phyloP scores from a whole-genome alignment of 345 rosid genomes.

The Turritis glabra region DNA sequence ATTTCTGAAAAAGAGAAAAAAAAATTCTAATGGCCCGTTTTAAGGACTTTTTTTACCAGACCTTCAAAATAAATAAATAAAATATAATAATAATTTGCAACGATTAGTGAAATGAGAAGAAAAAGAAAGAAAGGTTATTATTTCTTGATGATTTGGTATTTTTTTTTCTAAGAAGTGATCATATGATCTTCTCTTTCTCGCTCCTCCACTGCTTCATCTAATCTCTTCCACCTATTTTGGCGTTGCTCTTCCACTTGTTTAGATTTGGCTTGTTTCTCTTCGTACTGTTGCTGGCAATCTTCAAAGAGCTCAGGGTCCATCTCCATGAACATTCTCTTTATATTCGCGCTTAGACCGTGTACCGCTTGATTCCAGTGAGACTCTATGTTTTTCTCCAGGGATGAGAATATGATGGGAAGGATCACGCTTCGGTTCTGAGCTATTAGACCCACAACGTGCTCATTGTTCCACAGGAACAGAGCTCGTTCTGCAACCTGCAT shows the following conservation, averaged over 20 bases:
- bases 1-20: background rate
- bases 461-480: slow-evolving; percentile 89
- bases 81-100: slow-evolving; percentile 9
- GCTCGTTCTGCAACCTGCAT: slow-evolving; percentile 91
- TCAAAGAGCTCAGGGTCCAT: slow-evolving; percentile 82
- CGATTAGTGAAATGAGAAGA: background rate
- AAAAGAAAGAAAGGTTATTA: slow-evolving; percentile 3
- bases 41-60: background rate
- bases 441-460: slow-evolving; percentile 72
- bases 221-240: slow-evolving; percentile 71
- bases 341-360: slow-evolving; percentile 73
- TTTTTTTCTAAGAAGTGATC: slow-evolving; percentile 22
- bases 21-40: background rate
- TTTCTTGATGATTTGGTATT: slow-evolving; percentile 3
- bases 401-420: slow-evolving; percentile 68
- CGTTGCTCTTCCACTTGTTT: slow-evolving; percentile 72
- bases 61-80: slow-evolving; percentile 12
- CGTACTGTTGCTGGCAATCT: slow-evolving; percentile 62
- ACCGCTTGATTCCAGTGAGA: slow-evolving; percentile 91
- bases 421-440: slow-evolving; percentile 71
- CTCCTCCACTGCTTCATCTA: slow-evolving; percentile 61
- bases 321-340: slow-evolving; percentile 81
- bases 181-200: slow-evolving; percentile 57
- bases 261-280: slow-evolving; percentile 64
- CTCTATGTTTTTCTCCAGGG: slow-evolving; percentile 76